Conservation (phyloP, 2,329 filamentous ascomycete genomes). For the Venturia aucupariae region DNA sequence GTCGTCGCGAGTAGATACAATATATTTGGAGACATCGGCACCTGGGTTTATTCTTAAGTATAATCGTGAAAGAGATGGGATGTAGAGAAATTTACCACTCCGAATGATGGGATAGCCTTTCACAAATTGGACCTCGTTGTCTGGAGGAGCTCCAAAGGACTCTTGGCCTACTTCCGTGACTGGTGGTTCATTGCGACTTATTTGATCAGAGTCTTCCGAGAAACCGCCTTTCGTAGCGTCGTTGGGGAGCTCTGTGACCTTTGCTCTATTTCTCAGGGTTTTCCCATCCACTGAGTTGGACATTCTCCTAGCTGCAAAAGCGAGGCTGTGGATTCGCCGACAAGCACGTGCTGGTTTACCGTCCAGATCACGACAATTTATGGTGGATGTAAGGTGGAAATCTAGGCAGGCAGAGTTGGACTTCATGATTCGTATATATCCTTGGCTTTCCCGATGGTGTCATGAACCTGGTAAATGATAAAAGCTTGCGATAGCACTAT, state of each 20-base stretch:
- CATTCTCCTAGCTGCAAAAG: neutral
- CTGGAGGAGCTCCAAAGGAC: conserved; percentile 5
- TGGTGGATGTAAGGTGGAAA: neutral
- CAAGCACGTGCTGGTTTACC: neutral
- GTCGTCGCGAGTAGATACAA: neutral
- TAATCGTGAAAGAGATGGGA: neutral
- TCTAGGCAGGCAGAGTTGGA: neutral
- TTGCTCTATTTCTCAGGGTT: neutral
- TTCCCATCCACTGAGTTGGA: neutral
- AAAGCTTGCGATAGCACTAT: neutral
- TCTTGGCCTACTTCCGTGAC: neutral
- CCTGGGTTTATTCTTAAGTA: neutral
- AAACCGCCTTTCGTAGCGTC: neutral
- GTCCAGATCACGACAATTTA: neutral
- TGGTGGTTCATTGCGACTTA: neutral
- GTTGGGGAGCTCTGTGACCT: neutral
- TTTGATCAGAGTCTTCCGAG: neutral
- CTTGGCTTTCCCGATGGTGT: neutral
- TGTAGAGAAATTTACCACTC: neutral
- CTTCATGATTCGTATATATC: neutral
- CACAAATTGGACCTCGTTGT: conserved; percentile 3
- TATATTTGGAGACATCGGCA: conserved; percentile 10
- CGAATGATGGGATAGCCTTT: conserved; percentile 4
- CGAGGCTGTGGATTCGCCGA: neutral
- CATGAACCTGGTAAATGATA: neutral